A percentile compares a stretch with the other conserved stretches of the same genome.
phyloP scores from a whole-genome alignment of 768 basidiomycete genomes.

The Auricularia sp. region DNA sequence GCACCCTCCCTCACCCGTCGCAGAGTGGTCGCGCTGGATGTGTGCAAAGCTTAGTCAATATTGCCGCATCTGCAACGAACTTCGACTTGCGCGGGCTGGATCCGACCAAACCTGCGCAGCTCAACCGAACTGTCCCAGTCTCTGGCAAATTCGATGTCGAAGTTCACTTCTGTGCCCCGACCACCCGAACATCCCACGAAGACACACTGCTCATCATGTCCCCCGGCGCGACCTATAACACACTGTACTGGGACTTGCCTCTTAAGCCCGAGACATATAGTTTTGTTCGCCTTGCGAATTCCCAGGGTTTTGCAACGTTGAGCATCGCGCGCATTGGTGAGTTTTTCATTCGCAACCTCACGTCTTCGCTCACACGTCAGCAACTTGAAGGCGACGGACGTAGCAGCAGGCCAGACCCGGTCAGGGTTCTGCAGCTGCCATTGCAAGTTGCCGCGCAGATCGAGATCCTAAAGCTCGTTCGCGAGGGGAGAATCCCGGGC shows the following conservation, averaged over 20 bases:
- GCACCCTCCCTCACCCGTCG: no score
- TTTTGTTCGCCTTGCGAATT: conserved; percentile 11
- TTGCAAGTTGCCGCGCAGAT: no score
- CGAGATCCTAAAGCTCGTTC: background rate
- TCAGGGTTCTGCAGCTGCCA: no score
- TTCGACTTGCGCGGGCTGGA: background rate
- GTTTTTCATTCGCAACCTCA: background rate
- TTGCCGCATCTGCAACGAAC: background rate
- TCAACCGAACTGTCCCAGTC: background rate
- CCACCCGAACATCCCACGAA: background rate
- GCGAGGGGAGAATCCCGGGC: background rate
- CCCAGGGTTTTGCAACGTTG: conserved; percentile 11
- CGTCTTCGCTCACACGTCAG: background rate
- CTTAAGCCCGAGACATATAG: conserved; percentile 5
- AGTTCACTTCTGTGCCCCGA: background rate
- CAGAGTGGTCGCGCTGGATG: background rate
- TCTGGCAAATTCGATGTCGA: background rate
- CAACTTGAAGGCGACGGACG: background rate
- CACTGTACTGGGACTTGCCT: background rate
- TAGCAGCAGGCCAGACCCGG: background rate
- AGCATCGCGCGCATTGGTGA: conserved; percentile 14
- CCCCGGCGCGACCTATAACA: background rate
- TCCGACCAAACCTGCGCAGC: background rate
- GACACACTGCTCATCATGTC: background rate
- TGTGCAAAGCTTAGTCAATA: background rate